These are phyloP conservation scores for Pelagomonas calceolata DNA, from an alignment of 108 stramenopile species.

Conservation along the genomic window DNA sequence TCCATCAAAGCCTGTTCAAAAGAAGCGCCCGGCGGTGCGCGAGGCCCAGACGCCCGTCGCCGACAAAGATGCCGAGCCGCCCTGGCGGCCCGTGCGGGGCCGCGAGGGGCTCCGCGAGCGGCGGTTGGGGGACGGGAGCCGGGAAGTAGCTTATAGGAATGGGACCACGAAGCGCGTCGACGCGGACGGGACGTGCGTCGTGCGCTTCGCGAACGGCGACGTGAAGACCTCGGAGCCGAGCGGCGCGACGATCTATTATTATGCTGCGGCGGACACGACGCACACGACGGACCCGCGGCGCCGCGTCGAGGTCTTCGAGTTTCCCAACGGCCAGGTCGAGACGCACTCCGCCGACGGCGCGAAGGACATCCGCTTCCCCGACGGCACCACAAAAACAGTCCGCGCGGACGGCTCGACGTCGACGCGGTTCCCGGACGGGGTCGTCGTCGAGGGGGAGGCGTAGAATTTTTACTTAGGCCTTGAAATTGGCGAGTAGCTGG, in stretches of 20 bases:
- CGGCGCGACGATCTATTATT: slow-evolving; percentile 51
- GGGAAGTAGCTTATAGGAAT: slow-evolving; percentile 39
- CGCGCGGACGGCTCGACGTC: slow-evolving; percentile 30
- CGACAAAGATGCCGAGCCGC: too few species aligned
- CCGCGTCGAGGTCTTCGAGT: slow-evolving; percentile 32
- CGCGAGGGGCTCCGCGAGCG: too few species aligned
- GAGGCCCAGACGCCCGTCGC: too few species aligned
- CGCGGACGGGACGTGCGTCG: slow-evolving; percentile 46
- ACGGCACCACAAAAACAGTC: slow-evolving; percentile 40
- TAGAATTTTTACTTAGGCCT: too few species aligned
- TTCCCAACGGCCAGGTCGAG: slow-evolving; percentile 39
- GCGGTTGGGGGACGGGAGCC: background rate
- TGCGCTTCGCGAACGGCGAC: slow-evolving; percentile 66
- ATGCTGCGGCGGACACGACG: slow-evolving; percentile 44
- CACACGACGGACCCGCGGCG: slow-evolving; percentile 27
- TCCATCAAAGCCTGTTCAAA: too few species aligned
- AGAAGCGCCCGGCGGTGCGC: too few species aligned
- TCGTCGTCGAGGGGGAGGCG: slow-evolving; percentile 40
- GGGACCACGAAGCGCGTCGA: slow-evolving; percentile 46
- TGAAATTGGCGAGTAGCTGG: too few species aligned
- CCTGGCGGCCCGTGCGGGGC: too few species aligned
- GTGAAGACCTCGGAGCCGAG: slow-evolving; percentile 37
- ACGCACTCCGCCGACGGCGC: slow-evolving; percentile 10
- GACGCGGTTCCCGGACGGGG: slow-evolving; percentile 48
- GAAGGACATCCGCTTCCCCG: slow-evolving; percentile 28